These are phyloP conservation scores for Deuterostichococcus epilithicus DNA, from an alignment of 139 green algal species.

Conservation along the genomic window DNA sequence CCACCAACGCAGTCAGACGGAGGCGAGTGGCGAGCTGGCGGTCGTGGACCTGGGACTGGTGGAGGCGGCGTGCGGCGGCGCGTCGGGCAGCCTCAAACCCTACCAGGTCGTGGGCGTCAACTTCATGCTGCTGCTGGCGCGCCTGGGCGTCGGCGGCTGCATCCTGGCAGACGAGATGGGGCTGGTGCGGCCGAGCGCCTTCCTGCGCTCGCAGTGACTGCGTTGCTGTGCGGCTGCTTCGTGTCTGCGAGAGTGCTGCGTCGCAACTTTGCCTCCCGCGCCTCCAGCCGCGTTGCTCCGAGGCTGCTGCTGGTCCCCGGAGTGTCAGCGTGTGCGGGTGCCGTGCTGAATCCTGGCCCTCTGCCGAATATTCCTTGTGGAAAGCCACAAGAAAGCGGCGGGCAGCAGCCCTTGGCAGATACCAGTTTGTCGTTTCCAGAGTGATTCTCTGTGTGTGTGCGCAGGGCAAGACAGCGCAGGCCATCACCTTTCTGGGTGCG, in stretches of 20 bases:
- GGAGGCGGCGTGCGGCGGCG: conserved; percentile 45
- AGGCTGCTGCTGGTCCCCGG: no score
- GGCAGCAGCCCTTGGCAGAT: no score
- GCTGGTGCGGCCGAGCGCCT: background rate
- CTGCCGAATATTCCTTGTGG: no score
- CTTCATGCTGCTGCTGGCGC: conserved; percentile 84
- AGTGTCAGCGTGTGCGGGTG: no score
- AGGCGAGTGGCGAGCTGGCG: background rate
- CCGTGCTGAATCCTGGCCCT: no score
- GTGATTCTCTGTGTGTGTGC: conserved; percentile 19
- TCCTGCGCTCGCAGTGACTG: background rate
- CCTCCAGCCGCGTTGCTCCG: no score
- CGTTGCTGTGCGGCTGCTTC: background rate
- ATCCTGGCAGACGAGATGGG: conserved; percentile 86
- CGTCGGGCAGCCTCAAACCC: conserved; percentile 65
- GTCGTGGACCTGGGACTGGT: conserved; percentile 41
- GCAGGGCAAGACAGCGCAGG: conserved; percentile 89
- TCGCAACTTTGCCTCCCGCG: no score
- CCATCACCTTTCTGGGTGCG: conserved; percentile 79
- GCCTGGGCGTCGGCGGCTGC: conserved; percentile 43
- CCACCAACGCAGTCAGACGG: background rate
- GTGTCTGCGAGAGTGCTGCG: no score
- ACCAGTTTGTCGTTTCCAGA: no score
- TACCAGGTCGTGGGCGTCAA: conserved; percentile 95
- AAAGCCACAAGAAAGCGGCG: no score